Evolutionary conservation across 1,284 basidiomycete species (phyloP).

Genomic region (Melanopsichium pennsylvanicum): DNA sequence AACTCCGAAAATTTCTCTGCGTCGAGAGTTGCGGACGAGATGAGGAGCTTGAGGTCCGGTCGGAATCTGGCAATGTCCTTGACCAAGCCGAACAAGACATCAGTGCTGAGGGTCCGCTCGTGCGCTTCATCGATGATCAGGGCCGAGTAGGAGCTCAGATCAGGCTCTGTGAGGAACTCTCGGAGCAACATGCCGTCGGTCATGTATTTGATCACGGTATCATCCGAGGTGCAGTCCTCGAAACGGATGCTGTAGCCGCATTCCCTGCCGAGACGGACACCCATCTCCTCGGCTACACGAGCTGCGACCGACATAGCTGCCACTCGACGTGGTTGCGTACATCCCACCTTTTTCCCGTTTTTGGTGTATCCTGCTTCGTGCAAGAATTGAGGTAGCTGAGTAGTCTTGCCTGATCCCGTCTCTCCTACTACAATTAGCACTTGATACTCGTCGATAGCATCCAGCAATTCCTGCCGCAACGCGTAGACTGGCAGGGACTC

Average conservation of each 20-base stretch:
- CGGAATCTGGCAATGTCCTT: slow-evolving; percentile 64
- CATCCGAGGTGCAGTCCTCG: slow-evolving; percentile 98
- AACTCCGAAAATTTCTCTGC: slow-evolving; percentile 64
- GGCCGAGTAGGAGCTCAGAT: slow-evolving; percentile 57
- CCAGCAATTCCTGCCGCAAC: slow-evolving; percentile 68
- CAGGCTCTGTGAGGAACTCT: slow-evolving; percentile 64
- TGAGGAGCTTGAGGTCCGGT: slow-evolving; percentile 62
- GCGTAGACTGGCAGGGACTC: slow-evolving; percentile 61
- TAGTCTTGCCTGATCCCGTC: slow-evolving; percentile 93
- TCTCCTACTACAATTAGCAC: slow-evolving; percentile 68
- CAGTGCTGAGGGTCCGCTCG: slow-evolving; percentile 63
- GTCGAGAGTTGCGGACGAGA: slow-evolving; percentile 63
- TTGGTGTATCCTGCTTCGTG: slow-evolving; percentile 95
- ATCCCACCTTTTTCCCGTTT: slow-evolving; percentile 85
- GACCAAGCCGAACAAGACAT: slow-evolving; percentile 63
- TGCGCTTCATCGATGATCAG: slow-evolving; percentile 66
- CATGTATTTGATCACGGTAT: slow-evolving; percentile 65
- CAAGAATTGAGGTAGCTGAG: slow-evolving; percentile 95
- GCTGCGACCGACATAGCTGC: slow-evolving; percentile 99
- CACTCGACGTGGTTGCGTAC: slow-evolving; percentile 97
- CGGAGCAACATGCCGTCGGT: slow-evolving; percentile 66
- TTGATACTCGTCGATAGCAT: slow-evolving; percentile 88
- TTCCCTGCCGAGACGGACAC: slow-evolving; percentile 91
- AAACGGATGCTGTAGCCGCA: slow-evolving; percentile 96
- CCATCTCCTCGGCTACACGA: slow-evolving; percentile 98